Base-by-base conservation (phyloP, 345 rosid species). In the Pugionium dolabratum region DNA sequence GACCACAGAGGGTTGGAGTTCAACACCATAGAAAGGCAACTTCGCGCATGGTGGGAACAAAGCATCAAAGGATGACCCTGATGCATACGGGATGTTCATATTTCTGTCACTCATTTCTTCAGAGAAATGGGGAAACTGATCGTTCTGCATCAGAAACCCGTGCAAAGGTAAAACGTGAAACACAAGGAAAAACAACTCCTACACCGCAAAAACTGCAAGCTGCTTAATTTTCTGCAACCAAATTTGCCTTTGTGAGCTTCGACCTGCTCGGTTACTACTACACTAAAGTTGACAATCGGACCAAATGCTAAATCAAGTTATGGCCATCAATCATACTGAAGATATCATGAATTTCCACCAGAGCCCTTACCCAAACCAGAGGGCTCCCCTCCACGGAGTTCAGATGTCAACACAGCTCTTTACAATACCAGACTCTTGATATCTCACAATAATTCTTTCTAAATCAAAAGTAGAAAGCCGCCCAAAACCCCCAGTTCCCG, bases 1-100 rank as follows among this genome's bases (percentile, higher is more conserved):
- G 63, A 80, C 76, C 76, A 80, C 77, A 53, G 93, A 85, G 5
- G 93, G 82, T 54, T 86, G 91, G 59, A 86, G 83, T 71, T 88
- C 89, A 79, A 83, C 72, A 67, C 88, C 90, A 70, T 75, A 79
- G 59, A 70, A 61, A 2, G 79, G 64, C 44, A 81, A 74, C 72
- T 78, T 80, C 8, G 79, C 82, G 29, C 83, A 73, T 4, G 82
- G 85, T 64, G 97, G 88, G 54, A 81, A 79, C 65, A 72, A 66
- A 30, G 71, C 76, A 65, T 78, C 78, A 71, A 58, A 84, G 53
- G 87, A 72, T 74, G 90, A 72, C 41, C 60, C 69, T 76, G 90
- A 72, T 57, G 79, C 74, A 52, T 64, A 72, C 1, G 85, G 84
- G 59, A 32, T n/a, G 52, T 79, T 78, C 79, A 73, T 81, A 60